Evolutionary conservation across 257 asterid species (phyloP), one percentile per base, ranked within the genome.

Genomic region (Salvia hispanica): DNA sequence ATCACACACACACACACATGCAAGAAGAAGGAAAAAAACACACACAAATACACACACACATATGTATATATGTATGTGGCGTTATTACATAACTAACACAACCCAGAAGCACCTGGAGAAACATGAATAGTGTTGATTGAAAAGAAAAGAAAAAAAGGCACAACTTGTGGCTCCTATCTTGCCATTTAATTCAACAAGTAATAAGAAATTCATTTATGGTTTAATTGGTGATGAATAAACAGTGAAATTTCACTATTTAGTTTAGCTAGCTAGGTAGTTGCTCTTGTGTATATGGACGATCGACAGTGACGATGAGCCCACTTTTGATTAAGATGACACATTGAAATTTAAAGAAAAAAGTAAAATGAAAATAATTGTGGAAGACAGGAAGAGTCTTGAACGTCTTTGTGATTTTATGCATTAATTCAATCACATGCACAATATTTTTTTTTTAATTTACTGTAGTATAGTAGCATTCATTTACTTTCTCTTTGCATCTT

Each of bases 21-120:
- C 31, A 25, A 25, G 31, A 25, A 25, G 31, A 25, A 25, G 31
- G 31, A 25, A 25, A 2, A 25, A 25, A 1, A 25, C 31, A 25
- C 31, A 25, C 31, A 25, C 31, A 25, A 1, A 25, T 25, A 25
- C 3, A 25, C 3, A 25, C 3, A 25, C 3, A 25, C 2, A 21
- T 3, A 43, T 6, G n/a, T 46, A 2, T 33, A 0, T 45, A 2
- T 60, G 6, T 15, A 39, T 58, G 46, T 37, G n/a, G n/a, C 28
- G 64, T 13, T 28, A 9, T 15, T 39, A 9, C 33, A 37, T 9
- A 40, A 40, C 10, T 39, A 16, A 16, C 37, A 58, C 61, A 9
- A 12, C 69, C 31, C 56, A 61, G 69, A 70, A 70, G 61, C 55
- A 39, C 47, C 69, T 61, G 69, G 56, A 61, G 53, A 60, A 37